phyloP scores from a whole-genome alignment of 2,329 filamentous ascomycete genomes.

The Pseudocercospora crystallina region DNA sequence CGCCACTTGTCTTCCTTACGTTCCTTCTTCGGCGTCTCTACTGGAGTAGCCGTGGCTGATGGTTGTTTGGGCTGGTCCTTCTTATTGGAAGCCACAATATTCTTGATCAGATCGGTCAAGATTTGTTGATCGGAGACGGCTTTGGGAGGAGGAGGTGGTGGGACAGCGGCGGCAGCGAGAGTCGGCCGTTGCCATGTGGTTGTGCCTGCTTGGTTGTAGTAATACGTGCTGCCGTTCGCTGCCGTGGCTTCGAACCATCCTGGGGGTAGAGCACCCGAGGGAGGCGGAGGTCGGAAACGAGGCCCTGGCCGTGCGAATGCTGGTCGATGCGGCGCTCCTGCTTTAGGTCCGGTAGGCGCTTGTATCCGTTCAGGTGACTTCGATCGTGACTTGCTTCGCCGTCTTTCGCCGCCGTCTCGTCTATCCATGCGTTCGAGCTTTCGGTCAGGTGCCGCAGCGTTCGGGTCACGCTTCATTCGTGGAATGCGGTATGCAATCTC shows the following conservation, averaged over 20 bases:
- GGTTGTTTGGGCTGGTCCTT: constrained; percentile 60
- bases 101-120: constrained; percentile 73
- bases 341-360: constrained; percentile 54
- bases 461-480: constrained; percentile 78
- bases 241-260: constrained; percentile 83
- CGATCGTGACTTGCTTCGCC: constrained; percentile 50
- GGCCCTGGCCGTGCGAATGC: constrained; percentile 52
- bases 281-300: constrained; percentile 47
- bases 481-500: constrained; percentile 92
- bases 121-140: constrained; percentile 70
- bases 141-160: constrained; percentile 62
- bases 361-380: constrained; percentile 47
- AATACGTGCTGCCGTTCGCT: constrained; percentile 72
- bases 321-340: constrained; percentile 59
- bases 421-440: constrained; percentile 67
- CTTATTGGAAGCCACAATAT: constrained; percentile 58
- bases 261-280: constrained; percentile 61
- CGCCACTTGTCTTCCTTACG: constrained; percentile 70
- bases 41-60: constrained; percentile 64
- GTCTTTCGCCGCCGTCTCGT: constrained; percentile 48
- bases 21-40: constrained; percentile 55
- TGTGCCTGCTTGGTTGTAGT: constrained; percentile 74
- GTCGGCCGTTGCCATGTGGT: constrained; percentile 83
- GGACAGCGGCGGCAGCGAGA: constrained; percentile 55
- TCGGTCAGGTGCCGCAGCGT: constrained; percentile 50